Conservation (phyloP, 805 yeast species). For the Wickerhamiella galacta region DNA sequence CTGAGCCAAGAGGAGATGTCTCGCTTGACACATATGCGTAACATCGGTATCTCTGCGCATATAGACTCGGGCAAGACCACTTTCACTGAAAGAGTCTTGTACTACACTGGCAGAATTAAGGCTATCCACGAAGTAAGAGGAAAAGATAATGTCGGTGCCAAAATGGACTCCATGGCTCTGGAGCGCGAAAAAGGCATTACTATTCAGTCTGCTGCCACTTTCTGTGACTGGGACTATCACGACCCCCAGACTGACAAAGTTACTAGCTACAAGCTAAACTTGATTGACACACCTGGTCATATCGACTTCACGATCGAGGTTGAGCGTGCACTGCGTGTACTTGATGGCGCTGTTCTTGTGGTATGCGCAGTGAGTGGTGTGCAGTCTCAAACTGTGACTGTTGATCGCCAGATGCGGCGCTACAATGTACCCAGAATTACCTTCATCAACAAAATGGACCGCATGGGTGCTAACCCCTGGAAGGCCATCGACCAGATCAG, state of each 20-base stretch:
- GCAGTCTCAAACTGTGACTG: conserved; percentile 96
- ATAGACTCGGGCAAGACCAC: conserved; percentile 98
- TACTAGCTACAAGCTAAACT: conserved; percentile 65
- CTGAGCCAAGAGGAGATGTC: conserved; percentile 21
- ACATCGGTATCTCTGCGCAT: conserved; percentile 95
- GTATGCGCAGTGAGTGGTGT: conserved; percentile 98
- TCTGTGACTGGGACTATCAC: conserved; percentile 80
- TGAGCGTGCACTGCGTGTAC: conserved; percentile 92
- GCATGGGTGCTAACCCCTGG: conserved; percentile 99
- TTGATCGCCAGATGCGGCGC: conserved; percentile 97
- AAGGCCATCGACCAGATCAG: conserved; percentile 84
- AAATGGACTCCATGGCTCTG: conserved; percentile 98
- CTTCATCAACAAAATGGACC: conserved; percentile 94
- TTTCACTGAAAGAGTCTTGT: conserved; percentile 90
- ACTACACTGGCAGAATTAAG: conserved; percentile 91
- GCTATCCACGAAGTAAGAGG: conserved; percentile 95
- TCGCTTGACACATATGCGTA: conserved; percentile 51
- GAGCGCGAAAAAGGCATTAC: conserved; percentile 98
- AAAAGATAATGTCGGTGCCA: conserved; percentile 94
- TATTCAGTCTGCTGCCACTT: conserved; percentile 96
- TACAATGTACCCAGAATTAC: conserved; percentile 94
- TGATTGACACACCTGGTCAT: conserved; percentile 98
- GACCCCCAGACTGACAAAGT: conserved; percentile 26
- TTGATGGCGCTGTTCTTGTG: conserved; percentile 95
- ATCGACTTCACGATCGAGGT: conserved; percentile 98